Base-by-base conservation (phyloP, 2,329 filamentous ascomycete genomes). In the Ambrosiella cleistominuta region DNA sequence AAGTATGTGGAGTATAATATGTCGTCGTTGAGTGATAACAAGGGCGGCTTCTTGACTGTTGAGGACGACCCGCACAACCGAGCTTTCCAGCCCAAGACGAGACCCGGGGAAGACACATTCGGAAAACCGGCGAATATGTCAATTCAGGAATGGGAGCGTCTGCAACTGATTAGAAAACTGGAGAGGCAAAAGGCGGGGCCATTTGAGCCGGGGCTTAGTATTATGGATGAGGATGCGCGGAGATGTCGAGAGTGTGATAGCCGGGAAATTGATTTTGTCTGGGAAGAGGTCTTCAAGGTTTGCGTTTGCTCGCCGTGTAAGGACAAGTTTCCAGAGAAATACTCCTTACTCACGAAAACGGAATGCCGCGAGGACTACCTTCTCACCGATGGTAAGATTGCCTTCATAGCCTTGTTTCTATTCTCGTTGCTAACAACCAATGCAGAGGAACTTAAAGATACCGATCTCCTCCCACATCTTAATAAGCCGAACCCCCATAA, bases 1-100 rank as follows among this genome's bases (percentile, higher is more conserved):
- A 91, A 93, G 68, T 97, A 86, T 68, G 90, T 98, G 66, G 93
- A 98, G 67, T 97, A 96, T 72, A 93, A 98, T 69, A 93, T 98
- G 71, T 91, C 86, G 67, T 86, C 91, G 71, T 97, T 98, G 89
- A 94, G 85, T 6, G 93, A 98, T 69, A 97, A 91, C 0, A 96
- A 96, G 67, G 93, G 93, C 62, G 93, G 93, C 0, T 98, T 98
- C 70, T 71, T 98, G 63, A 86, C 85, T n/a, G 78, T 80, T 0
- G 86, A 91, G 62, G 93, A 98, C 66, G 93, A 98, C 69, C 93
- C 93, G 0, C 81, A 85, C 67, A 95, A 95, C 67, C 84, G 84
- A 63, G 87, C 84, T 7, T 80, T 83, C 64, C 70, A 60, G 59
- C 71, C 63, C 69, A 77, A 56, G 70, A 62, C 64, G 13, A 67